A percentile compares a stretch with the other conserved stretches of the same genome.
phyloP scores from a whole-genome alignment of 2,329 filamentous ascomycete genomes.

The Helotiales sp. region DNA sequence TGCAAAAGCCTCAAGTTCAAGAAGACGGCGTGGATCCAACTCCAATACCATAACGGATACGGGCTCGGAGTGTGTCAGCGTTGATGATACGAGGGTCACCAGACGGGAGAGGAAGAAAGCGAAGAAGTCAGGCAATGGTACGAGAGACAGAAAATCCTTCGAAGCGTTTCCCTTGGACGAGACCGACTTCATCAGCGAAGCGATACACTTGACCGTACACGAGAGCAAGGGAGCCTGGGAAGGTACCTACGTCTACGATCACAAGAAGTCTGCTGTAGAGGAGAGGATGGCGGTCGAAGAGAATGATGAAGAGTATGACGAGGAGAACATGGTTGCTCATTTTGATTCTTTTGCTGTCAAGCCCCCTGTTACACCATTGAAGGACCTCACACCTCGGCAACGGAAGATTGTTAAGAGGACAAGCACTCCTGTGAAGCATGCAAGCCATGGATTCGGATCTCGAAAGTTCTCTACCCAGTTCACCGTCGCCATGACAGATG shows the following conservation, averaged over 20 bases:
- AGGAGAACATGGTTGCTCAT: conserved; percentile 1
- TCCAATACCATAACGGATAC: conserved; percentile 29
- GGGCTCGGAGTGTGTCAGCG: conserved; percentile 29
- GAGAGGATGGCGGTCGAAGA: conserved; percentile 8
- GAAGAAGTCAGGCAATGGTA: conserved; percentile 31
- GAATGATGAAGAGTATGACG: conserved; percentile 5
- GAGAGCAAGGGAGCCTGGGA: conserved; percentile 41
- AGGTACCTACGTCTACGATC: conserved; percentile 35
- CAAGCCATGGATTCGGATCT: conserved; percentile 29
- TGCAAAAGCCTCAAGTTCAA: conserved; percentile 6
- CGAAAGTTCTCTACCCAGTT: conserved; percentile 27
- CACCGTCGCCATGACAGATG: conserved; percentile 17
- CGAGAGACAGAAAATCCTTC: conserved; percentile 24
- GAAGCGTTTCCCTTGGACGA: conserved; percentile 37
- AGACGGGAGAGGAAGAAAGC: conserved; percentile 37
- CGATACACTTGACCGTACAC: conserved; percentile 36
- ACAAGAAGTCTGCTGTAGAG: background rate
- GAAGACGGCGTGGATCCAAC: conserved; percentile 13
- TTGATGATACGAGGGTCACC: conserved; percentile 24
- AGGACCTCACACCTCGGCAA: conserved; percentile 38
- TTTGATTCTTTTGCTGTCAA: conserved; percentile 26
- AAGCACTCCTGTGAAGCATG: conserved; percentile 26
- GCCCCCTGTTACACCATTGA: conserved; percentile 5
- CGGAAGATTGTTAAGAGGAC: conserved; percentile 32
- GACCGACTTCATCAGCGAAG: conserved; percentile 39